Conservation (phyloP, 371 early-diverging fungal species). For the Choanephora cucurbitarum region DNA sequence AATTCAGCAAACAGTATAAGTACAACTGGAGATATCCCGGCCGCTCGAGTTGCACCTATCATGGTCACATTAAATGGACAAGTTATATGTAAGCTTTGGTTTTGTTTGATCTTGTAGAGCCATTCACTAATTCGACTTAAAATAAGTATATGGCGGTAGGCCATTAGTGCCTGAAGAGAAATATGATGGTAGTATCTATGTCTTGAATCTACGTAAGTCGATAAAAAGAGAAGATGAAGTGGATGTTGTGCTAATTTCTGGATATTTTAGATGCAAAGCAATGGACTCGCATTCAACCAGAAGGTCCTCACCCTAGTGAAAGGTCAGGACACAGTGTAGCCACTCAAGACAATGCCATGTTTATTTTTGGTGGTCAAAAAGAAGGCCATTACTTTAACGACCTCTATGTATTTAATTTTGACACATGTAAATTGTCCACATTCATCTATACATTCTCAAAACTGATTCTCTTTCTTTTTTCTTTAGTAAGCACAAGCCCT, state of each 20-base stretch:
- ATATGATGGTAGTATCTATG: constrained; percentile 46
- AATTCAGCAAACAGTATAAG: constrained; percentile 35
- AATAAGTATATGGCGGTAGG: constrained; percentile 51
- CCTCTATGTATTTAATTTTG: constrained; percentile 67
- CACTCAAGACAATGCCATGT: constrained; percentile 65
- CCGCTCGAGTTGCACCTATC: constrained; percentile 33
- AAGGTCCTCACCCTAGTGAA: constrained; percentile 60
- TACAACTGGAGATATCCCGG: constrained; percentile 44
- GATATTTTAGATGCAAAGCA: constrained; percentile 36
- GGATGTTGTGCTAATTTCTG: too few relatives aligned
- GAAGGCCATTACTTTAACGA: constrained; percentile 71
- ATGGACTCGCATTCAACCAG: constrained; percentile 59
- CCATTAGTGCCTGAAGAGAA: constrained; percentile 38
- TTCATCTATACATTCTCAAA: neutral
- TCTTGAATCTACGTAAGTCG: constrained; percentile 46
- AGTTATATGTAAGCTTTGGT: constrained; percentile 39
- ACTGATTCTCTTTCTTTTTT: neutral
- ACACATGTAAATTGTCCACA: constrained; percentile 40
- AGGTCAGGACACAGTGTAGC: constrained; percentile 72
- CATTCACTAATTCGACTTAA: too few relatives aligned
- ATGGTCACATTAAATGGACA: constrained; percentile 38
- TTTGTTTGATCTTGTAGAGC: too few relatives aligned
- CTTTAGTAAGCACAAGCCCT: constrained; percentile 33
- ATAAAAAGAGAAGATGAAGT: too few relatives aligned
- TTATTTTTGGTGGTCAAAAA: constrained; percentile 74